phyloP scores from a whole-genome alignment of 192 early-diverging fungal genomes.

The Mortierella hygrophila region DNA sequence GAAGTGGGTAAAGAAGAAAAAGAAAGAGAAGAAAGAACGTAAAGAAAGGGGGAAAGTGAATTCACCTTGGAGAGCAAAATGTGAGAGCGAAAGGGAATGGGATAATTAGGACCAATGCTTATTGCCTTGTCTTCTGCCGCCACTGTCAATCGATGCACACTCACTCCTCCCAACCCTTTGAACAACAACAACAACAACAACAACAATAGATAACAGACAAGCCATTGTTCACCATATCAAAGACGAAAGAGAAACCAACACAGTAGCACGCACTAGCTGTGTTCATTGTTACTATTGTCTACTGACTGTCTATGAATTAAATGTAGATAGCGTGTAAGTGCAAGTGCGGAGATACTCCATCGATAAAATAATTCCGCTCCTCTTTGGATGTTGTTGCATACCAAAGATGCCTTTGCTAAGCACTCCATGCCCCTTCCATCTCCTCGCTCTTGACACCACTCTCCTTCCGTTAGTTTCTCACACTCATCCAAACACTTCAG shows the following conservation, averaged over 20 bases:
- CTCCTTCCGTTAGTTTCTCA: background rate
- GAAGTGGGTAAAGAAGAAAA: background rate
- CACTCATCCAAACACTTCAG: background rate
- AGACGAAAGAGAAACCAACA: too few species aligned
- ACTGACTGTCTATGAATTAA: too few species aligned
- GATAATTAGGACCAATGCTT: background rate
- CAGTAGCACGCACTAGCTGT: too few species aligned
- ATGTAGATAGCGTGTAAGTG: too few species aligned
- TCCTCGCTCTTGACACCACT: background rate
- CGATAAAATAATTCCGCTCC: background rate
- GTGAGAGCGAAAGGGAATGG: background rate
- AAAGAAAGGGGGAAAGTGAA: background rate
- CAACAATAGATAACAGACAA: too few species aligned
- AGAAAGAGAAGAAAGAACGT: background rate
- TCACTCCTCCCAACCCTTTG: too few species aligned
- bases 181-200: background rate
- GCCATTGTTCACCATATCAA: too few species aligned
- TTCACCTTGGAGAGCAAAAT: constrained; percentile 1
- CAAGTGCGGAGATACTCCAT: background rate
- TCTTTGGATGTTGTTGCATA: too few species aligned
- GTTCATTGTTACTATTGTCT: background rate
- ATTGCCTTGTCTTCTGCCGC: too few species aligned
- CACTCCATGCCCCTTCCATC: background rate
- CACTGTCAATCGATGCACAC: too few species aligned
- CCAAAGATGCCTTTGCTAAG: background rate